Conservation (phyloP, 208 protist species). For the Wallacemonas sp. region DNA sequence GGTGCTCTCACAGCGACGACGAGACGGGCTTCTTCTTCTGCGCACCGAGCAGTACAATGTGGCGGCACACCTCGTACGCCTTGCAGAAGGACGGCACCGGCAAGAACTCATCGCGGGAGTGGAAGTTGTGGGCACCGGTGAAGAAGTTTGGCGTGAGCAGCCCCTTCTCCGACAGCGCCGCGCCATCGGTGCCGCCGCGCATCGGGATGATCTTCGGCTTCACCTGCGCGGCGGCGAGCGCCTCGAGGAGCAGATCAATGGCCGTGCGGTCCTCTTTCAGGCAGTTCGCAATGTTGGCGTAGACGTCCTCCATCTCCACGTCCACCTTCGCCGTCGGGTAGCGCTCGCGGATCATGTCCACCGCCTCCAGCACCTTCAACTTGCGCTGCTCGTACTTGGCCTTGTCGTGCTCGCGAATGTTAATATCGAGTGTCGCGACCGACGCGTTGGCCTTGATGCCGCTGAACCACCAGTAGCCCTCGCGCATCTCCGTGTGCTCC, state of each 20-base stretch:
- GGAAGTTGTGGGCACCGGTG: constrained; percentile 89
- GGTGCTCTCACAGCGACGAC: neutral
- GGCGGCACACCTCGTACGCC: constrained; percentile 74
- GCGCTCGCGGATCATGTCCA: constrained; percentile 42
- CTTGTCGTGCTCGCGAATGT: constrained; percentile 78
- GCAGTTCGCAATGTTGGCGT: constrained; percentile 76
- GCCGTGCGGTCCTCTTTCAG: constrained; percentile 60
- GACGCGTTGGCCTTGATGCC: constrained; percentile 56
- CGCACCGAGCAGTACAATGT: constrained; percentile 66
- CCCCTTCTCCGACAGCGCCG: constrained; percentile 67
- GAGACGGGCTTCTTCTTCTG: constrained; percentile 25
- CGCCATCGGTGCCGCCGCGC: constrained; percentile 85
- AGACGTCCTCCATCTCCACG: constrained; percentile 64
- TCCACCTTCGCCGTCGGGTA: constrained; percentile 74
- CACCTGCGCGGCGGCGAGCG: constrained; percentile 54
- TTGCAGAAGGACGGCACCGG: constrained; percentile 84
- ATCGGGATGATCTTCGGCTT: constrained; percentile 78
- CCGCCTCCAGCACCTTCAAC: constrained; percentile 46
- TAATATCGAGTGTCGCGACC: constrained; percentile 50
- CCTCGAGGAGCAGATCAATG: constrained; percentile 74
- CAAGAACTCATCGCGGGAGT: constrained; percentile 86
- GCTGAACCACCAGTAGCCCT: constrained; percentile 86
- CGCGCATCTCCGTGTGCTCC: constrained; percentile 72
- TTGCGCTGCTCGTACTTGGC: constrained; percentile 55
- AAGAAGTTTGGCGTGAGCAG: constrained; percentile 86